Percentiles rank a stretch among this genome's conserved stretches.
Conservation (phyloP, 2,329 filamentous ascomycete species). For the Macroventuria anomochaeta region DNA sequence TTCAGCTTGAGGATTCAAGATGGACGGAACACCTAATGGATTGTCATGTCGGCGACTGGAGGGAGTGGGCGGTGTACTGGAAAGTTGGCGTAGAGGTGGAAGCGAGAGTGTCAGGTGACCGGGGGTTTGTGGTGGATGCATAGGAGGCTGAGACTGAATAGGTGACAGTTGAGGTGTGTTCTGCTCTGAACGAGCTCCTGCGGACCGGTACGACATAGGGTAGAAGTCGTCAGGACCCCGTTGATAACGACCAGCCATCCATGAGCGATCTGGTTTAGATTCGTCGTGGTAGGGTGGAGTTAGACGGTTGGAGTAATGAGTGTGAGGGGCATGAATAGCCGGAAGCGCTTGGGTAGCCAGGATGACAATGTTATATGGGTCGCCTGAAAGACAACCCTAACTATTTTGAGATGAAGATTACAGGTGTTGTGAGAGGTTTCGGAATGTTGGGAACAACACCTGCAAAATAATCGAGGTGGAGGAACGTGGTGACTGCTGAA, state of each 20-base stretch:
- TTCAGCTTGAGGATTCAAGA: slow-evolving; percentile 54
- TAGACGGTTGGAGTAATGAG: slow-evolving; percentile 42
- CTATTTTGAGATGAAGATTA: background rate
- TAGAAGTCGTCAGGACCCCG: slow-evolving; percentile 42
- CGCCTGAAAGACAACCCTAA: slow-evolving; percentile 18
- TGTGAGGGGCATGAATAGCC: slow-evolving; percentile 41
- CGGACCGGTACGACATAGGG: slow-evolving; percentile 37
- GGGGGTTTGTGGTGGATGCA: slow-evolving; percentile 35
- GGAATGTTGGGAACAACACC: background rate
- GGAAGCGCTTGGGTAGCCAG: slow-evolving; percentile 50
- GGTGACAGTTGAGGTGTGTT: slow-evolving; percentile 40
- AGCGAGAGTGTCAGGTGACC: slow-evolving; percentile 35
- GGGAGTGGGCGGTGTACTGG: slow-evolving; percentile 45
- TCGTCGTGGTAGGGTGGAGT: slow-evolving; percentile 44
- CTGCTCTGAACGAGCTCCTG: slow-evolving; percentile 34
- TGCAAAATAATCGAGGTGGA: background rate
- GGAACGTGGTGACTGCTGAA: slow-evolving; percentile 8
- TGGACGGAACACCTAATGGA: slow-evolving; percentile 53
- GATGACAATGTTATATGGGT: slow-evolving; percentile 29
- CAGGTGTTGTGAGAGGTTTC: background rate
- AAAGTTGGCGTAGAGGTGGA: slow-evolving; percentile 44
- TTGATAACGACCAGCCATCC: slow-evolving; percentile 39
- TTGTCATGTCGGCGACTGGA: slow-evolving; percentile 41
- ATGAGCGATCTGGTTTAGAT: slow-evolving; percentile 44
- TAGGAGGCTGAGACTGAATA: slow-evolving; percentile 29